Conservation (phyloP, 2,329 filamentous ascomycete species). For the Bimuria novae-zelandiae region DNA sequence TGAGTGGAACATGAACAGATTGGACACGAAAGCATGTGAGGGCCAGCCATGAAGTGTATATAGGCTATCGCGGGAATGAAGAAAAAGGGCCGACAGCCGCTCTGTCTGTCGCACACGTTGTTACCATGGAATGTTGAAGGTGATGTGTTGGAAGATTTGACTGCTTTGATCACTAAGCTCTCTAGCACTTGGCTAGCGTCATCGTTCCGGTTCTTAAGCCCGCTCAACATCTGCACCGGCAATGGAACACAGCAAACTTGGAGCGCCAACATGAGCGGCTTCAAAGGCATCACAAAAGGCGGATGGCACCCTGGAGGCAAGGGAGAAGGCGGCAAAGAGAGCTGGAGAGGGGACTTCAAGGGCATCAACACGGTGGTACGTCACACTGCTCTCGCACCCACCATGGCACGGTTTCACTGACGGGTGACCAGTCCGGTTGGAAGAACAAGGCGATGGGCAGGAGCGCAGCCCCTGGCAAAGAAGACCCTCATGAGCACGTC, state of each 20-base stretch:
- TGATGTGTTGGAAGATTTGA: background rate
- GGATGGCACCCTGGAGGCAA: slow-evolving; percentile 55
- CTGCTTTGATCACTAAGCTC: slow-evolving; percentile 7
- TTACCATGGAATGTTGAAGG: background rate
- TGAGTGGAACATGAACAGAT: slow-evolving; percentile 1
- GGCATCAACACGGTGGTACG: slow-evolving; percentile 59
- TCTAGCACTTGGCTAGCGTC: slow-evolving; percentile 21
- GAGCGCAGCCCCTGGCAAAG: slow-evolving; percentile 51
- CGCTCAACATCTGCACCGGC: slow-evolving; percentile 8
- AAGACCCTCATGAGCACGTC: slow-evolving; percentile 52
- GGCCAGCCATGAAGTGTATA: background rate
- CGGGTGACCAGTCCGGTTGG: slow-evolving; percentile 57
- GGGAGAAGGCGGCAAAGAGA: slow-evolving; percentile 39
- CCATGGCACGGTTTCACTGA: slow-evolving; percentile 10
- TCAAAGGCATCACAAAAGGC: slow-evolving; percentile 50
- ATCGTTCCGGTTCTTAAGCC: slow-evolving; percentile 21
- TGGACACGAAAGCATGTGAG: background rate
- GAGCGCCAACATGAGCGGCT: slow-evolving; percentile 35
- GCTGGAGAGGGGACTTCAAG: slow-evolving; percentile 54
- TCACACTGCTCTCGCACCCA: slow-evolving; percentile 12
- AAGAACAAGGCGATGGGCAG: slow-evolving; percentile 62
- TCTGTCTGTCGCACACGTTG: background rate
- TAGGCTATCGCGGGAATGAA: background rate
- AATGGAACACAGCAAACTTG: slow-evolving; percentile 5
- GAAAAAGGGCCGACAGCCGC: background rate